Conservation (phyloP, 129 eudicot species). For the Kitagawia praeruptora region DNA sequence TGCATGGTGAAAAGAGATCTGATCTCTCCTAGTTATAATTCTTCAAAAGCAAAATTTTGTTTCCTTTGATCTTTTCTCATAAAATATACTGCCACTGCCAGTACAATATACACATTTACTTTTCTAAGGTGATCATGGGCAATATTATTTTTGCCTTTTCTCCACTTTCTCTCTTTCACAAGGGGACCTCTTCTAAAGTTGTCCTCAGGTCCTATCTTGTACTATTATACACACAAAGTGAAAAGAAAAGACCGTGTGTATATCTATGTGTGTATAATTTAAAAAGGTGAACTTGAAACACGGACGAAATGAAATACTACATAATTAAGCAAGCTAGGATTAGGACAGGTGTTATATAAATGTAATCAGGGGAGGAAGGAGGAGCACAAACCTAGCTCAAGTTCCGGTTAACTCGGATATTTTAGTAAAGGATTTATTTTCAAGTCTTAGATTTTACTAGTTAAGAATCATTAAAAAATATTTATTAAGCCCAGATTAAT, state of each 20-base stretch:
- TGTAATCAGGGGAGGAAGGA: neutral
- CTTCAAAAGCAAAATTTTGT: constrained; percentile 31
- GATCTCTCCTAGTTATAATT: constrained; percentile 11
- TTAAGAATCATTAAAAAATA: too few relatives aligned
- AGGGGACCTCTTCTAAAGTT: constrained; percentile 5
- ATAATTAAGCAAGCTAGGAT: neutral
- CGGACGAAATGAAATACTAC: neutral
- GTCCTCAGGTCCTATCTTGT: constrained; percentile 1
- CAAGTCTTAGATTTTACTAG: too few relatives aligned
- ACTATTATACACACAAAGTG: neutral
- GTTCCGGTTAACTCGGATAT: too few relatives aligned
- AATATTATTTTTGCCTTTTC: neutral
- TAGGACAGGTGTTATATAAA: neutral
- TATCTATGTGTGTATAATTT: too few relatives aligned
- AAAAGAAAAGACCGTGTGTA: neutral
- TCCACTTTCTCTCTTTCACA: neutral
- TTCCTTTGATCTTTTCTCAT: constrained; percentile 16
- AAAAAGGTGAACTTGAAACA: neutral
- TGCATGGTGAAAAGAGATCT: constrained; percentile 17
- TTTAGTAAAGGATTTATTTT: too few relatives aligned
- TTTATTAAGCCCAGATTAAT: too few relatives aligned
- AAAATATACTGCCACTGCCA: neutral
- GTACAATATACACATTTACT: constrained; percentile 3
- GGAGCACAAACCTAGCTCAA: too few relatives aligned
- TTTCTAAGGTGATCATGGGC: neutral